Base-by-base conservation (phyloP, 257 asterid species). In the Osmanthus fragrans region DNA sequence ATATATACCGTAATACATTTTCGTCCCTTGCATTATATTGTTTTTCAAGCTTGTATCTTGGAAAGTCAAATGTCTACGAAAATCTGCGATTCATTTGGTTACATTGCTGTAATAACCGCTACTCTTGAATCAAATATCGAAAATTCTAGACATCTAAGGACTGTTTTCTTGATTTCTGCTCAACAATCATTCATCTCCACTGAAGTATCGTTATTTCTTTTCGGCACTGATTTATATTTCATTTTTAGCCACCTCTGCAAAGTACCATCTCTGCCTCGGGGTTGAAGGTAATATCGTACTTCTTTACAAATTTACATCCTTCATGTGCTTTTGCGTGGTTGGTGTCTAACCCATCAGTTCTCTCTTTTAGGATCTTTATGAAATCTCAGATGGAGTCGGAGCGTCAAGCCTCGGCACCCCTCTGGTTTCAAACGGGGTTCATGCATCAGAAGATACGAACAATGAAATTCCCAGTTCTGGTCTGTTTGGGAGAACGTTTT, bases 211-310 rank as follows among this genome's bases (percentile, higher is more conserved):
- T 4, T 63, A 27, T 11, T 23, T 63, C 34, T 11, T 63, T 10
- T 63, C 19, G 5, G 2, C 5, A 4, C 34, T 63, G 69, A 63
- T 63, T 63, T 63, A 63, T 63, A 16, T 25, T 63, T 63, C 19
- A 25, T 63, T 63, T 27, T 27, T 18, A 63, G 33, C 69, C 37
- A 70, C 83, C 86, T 77, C 73, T 82, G 78, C 87, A 83, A 75
- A 79, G 87, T 77, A 74, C 78, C 47, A 71, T 8, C 37, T 73
- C 83, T 60, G 82, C 87, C 36, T 88, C 92, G 34, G 95, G 99
- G 79, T 86, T 91, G 58, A 94, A 89, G 97, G 97, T 91, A 85
- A 71, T 32, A 30, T 65, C 36, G 7, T 9, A 58, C 42, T 9
- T 8, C 70, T 32, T 54, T 34, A n/a, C 16, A 42, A 42, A 12